phyloP scores from a whole-genome alignment of 352 stramenopile genomes.

The Phytophthora meadii region DNA sequence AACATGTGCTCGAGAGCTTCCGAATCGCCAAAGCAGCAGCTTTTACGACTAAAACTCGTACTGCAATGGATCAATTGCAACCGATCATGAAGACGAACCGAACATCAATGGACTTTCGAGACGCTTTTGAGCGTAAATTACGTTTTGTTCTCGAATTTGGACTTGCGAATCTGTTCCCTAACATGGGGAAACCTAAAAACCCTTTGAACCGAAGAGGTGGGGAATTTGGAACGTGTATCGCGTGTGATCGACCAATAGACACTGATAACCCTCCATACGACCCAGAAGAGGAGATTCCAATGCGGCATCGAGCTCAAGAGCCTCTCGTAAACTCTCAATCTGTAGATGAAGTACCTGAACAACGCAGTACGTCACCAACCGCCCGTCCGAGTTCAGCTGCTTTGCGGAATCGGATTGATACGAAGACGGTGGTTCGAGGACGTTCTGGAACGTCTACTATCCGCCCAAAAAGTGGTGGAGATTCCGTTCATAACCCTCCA shows the following conservation, averaged over 20 bases:
- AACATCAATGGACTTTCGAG: conserved; percentile 50
- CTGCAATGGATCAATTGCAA: conserved; percentile 56
- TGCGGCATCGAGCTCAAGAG: conserved; percentile 22
- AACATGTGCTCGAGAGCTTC: conserved; percentile 61
- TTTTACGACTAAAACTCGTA: conserved; percentile 48
- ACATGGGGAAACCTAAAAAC: conserved; percentile 43
- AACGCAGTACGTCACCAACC: conserved; percentile 32
- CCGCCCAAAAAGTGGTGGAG: conserved; percentile 39
- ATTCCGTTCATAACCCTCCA: conserved; percentile 48
- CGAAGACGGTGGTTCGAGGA: conserved; percentile 48
- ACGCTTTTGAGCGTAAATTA: conserved; percentile 53
- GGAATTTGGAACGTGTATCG: conserved; percentile 64
- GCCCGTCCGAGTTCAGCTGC: conserved; percentile 24
- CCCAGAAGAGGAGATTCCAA: conserved; percentile 14
- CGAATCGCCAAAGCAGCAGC: conserved; percentile 48
- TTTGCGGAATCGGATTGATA: conserved; percentile 55
- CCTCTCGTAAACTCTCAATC: background rate
- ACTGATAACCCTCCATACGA: conserved; percentile 23
- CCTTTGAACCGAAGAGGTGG: conserved; percentile 33
- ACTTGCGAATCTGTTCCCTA: conserved; percentile 70
- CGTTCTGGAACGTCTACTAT: conserved; percentile 44
- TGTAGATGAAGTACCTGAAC: conserved; percentile 38
- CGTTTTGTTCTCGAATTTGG: conserved; percentile 64
- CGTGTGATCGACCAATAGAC: conserved; percentile 67
- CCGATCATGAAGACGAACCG: conserved; percentile 50